Conservation (phyloP, 1,284 basidiomycete species). For the Thelephora terrestris region DNA sequence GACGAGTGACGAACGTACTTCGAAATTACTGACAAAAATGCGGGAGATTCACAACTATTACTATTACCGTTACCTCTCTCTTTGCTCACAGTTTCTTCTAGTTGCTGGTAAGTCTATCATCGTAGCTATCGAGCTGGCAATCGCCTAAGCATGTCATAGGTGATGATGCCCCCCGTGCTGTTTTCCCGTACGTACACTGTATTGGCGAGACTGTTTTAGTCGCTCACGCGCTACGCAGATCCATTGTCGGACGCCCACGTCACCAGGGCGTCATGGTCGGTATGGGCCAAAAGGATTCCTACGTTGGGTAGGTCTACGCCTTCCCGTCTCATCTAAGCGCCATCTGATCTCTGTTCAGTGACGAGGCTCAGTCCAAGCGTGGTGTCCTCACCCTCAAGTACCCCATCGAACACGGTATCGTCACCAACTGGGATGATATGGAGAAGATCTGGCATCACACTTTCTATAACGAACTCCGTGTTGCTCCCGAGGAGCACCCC, state of each 20-base stretch:
- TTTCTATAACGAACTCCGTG: slow-evolving; percentile 76
- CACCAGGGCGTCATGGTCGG: slow-evolving; percentile 85
- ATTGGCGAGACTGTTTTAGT: neutral
- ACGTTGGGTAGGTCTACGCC: slow-evolving; percentile 49
- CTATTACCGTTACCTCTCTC: too few relatives aligned
- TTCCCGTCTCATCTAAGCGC: neutral
- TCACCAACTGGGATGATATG: slow-evolving; percentile 93
- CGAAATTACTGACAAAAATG: too few relatives aligned
- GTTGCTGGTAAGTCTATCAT: slow-evolving; percentile 23
- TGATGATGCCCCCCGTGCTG: slow-evolving; percentile 71
- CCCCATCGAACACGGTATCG: slow-evolving; percentile 69
- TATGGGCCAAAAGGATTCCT: slow-evolving; percentile 75
- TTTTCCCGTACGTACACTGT: slow-evolving; percentile 38
- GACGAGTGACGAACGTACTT: too few relatives aligned
- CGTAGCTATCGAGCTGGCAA: neutral
- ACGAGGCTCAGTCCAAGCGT: slow-evolving; percentile 88
- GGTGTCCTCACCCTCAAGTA: slow-evolving; percentile 85
- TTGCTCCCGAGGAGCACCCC: slow-evolving; percentile 76
- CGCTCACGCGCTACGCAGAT: slow-evolving; percentile 29
- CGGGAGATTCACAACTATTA: too few relatives aligned
- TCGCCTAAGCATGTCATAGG: slow-evolving; percentile 27
- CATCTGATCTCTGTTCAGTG: slow-evolving; percentile 29
- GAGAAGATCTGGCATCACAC: slow-evolving; percentile 88
- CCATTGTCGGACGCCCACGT: slow-evolving; percentile 80
- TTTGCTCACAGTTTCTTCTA: slow-evolving; percentile 7